Percentiles rank a stretch among this genome's conserved stretches.
These are phyloP conservation scores for Ganoderma lingzhi DNA, from an alignment of 1,284 basidiomycete species.

Conservation along the genomic window DNA sequence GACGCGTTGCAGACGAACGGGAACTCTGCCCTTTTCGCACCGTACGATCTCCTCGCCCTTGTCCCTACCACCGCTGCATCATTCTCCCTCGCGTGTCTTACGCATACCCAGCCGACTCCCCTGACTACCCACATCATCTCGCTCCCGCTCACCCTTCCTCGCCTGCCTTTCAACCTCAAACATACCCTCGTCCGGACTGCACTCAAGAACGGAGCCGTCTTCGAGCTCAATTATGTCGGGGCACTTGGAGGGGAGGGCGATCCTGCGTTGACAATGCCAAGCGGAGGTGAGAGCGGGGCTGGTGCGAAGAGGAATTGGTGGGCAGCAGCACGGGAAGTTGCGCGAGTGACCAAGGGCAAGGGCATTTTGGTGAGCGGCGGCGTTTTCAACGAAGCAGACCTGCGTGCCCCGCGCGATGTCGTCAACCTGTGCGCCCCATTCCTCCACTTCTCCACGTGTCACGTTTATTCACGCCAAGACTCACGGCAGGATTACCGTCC, in stretches of 20 bases:
- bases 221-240: constrained; percentile 83
- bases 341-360: constrained; percentile 80
- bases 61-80: constrained; percentile 74
- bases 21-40: constrained; percentile 60
- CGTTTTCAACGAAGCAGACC: constrained; percentile 60
- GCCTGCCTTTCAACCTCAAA: constrained; percentile 83
- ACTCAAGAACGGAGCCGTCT: constrained; percentile 83
- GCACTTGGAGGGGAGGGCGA: constrained; percentile 71
- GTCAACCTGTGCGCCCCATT: constrained; percentile 68
- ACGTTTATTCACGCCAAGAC: constrained; percentile 5
- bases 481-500: constrained; percentile 57
- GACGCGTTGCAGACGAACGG: constrained; percentile 61
- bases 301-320: constrained; percentile 82
- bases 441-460: neutral
- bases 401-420: constrained; percentile 74
- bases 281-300: constrained; percentile 59
- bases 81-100: constrained; percentile 83
- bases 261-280: constrained; percentile 49
- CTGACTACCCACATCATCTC: constrained; percentile 86
- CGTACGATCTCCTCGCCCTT: constrained; percentile 82
- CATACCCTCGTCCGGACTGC: constrained; percentile 85
- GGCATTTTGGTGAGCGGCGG: constrained; percentile 76
- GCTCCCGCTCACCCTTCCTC: constrained; percentile 80
- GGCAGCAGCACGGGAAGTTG: constrained; percentile 76
- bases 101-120: constrained; percentile 80